phyloP scores from a whole-genome alignment of 768 basidiomycete genomes.

The Russula ochroleuca region DNA sequence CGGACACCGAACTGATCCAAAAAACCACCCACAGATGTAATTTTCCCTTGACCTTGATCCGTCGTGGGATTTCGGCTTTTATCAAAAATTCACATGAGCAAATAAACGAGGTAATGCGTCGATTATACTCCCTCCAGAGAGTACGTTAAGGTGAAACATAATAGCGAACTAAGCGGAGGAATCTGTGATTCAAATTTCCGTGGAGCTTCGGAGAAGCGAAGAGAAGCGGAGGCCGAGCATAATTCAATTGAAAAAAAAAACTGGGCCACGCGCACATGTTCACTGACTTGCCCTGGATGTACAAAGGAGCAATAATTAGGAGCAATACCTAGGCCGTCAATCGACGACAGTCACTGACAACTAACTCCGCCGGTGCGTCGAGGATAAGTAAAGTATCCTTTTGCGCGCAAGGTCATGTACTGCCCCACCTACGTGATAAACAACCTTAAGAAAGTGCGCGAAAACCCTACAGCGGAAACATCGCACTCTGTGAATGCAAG shows the following conservation, averaged over 20 bases:
- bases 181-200: not conserved
- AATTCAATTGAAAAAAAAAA: constrained; percentile 1
- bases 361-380: constrained; percentile 5
- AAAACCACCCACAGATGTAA: not conserved
- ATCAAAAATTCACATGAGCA: not conserved
- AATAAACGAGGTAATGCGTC: not conserved
- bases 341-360: constrained; percentile 3
- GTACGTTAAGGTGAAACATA: not conserved
- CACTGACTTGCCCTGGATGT: constrained; percentile 5
- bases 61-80: not conserved
- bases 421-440: not conserved
- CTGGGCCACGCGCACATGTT: not conserved
- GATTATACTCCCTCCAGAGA: not conserved
- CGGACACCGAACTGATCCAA: not conserved
- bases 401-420: not conserved
- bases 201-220: constrained; percentile 8
- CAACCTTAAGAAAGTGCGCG: not conserved
- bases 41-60: not conserved
- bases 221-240: constrained; percentile 4
- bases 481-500: not conserved
- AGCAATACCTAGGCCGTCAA: not conserved
- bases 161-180: not conserved
- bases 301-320: constrained; percentile 5
- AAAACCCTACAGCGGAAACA: not conserved
- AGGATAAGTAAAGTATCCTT: not conserved